Conservation (phyloP, 2,329 filamentous ascomycete genomes). For the Neopestalotiopsis rosae region DNA sequence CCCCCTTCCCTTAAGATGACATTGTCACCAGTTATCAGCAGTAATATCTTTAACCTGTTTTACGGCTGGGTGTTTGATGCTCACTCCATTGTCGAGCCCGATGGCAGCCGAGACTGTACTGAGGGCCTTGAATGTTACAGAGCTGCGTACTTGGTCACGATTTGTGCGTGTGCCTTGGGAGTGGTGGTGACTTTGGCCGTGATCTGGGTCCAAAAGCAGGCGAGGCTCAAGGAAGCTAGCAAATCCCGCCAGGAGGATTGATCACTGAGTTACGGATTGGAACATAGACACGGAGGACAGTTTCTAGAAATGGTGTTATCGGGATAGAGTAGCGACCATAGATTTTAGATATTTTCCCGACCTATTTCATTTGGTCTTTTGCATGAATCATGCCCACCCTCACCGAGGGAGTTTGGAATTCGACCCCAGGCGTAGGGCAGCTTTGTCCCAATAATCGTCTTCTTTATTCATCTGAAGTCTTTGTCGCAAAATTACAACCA, state of each 20-base stretch:
- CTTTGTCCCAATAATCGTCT: no score
- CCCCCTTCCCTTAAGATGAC: conserved; percentile 69
- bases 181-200: conserved; percentile 73
- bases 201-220: conserved; percentile 63
- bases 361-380: background rate
- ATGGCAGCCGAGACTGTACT: conserved; percentile 75
- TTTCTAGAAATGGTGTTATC: background rate
- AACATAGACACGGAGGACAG: background rate
- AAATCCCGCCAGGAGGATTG: conserved; percentile 44
- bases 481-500: no score
- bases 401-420: no score
- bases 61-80: conserved; percentile 86
- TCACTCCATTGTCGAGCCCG: conserved; percentile 72
- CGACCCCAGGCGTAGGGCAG: no score
- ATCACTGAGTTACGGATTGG: background rate
- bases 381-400: no score
- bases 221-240: conserved; percentile 43
- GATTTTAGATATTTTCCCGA: background rate
- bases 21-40: conserved; percentile 82
- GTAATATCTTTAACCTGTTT: conserved; percentile 90
- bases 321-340: background rate
- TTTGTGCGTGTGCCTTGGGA: conserved; percentile 73
- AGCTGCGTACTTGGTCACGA: conserved; percentile 79
- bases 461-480: no score
- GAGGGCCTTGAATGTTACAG: conserved; percentile 83